phyloP scores from a whole-genome alignment of 306 rosid genomes.

The Gillenia trifoliata region DNA sequence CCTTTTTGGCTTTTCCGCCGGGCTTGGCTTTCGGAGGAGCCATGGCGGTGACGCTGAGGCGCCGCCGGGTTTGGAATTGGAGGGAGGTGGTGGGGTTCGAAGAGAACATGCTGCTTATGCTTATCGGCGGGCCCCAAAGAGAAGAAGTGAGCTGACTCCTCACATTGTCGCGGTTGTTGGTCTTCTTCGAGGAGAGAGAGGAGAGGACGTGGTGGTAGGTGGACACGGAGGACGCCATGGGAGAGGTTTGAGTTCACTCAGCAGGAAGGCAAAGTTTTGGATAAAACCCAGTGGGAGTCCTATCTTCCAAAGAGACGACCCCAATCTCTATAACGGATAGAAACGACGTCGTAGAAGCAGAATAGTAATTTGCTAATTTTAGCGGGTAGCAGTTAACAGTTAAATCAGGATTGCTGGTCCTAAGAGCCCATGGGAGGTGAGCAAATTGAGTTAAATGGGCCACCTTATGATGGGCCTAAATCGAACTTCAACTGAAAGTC shows the following conservation, averaged over 20 bases:
- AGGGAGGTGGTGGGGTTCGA: conserved; percentile 27
- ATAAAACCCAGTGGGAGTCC: conserved; percentile 13
- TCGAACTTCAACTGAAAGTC: too few species aligned
- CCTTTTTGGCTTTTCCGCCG: conserved; percentile 86
- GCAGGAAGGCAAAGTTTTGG: conserved; percentile 3
- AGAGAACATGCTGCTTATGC: conserved; percentile 32
- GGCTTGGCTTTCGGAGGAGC: conserved; percentile 96
- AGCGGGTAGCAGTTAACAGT: not conserved
- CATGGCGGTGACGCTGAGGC: conserved; percentile 68
- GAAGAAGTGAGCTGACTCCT: conserved; percentile 34
- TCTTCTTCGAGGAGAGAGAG: conserved; percentile 12
- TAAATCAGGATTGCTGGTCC: not conserved
- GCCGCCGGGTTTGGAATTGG: conserved; percentile 29
- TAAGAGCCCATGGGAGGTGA: not conserved
- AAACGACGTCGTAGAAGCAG: not conserved
- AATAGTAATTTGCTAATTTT: too few species aligned
- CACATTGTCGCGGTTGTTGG: not conserved
- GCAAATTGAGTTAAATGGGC: not conserved
- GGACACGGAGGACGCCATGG: conserved; percentile 27
- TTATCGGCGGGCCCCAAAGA: conserved; percentile 36
- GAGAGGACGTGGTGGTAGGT: conserved; percentile 9
- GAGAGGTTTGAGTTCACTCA: not conserved
- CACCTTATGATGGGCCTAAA: too few species aligned
- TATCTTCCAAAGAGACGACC: not conserved
- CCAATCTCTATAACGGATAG: not conserved